A percentile compares a stretch with the other conserved stretches of the same genome.
These are phyloP conservation scores for Alternaria tenuissima DNA, from an alignment of 2,329 filamentous ascomycete genomes.

Conservation along the genomic window DNA sequence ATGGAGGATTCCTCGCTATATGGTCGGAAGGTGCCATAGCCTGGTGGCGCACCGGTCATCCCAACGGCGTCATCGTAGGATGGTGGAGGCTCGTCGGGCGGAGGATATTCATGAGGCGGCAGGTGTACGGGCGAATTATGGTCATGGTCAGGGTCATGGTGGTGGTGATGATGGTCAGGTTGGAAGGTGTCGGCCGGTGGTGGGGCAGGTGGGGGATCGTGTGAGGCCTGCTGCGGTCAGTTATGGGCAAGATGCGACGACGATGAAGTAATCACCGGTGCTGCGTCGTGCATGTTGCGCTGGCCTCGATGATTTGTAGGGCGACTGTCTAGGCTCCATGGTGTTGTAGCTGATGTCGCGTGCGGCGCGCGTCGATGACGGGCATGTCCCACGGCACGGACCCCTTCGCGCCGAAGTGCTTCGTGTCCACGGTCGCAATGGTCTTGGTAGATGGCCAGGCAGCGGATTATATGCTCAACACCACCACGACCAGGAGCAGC, in stretches of 20 bases:
- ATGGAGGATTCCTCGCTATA: conserved; percentile 42
- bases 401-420: conserved; percentile 18
- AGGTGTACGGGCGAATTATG: conserved; percentile 16
- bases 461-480: conserved; percentile 21
- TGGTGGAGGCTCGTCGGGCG: conserved; percentile 41
- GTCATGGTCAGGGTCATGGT: background rate
- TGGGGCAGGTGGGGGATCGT: conserved; percentile 22
- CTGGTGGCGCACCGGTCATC: conserved; percentile 32
- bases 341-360: conserved; percentile 17
- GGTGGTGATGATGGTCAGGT: background rate
- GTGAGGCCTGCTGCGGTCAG: conserved; percentile 11
- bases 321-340: conserved; percentile 10
- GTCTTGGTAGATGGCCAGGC: conserved; percentile 24
- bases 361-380: conserved; percentile 21
- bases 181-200: background rate
- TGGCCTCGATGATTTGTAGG: background rate
- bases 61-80: conserved; percentile 46
- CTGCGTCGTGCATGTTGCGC: conserved; percentile 23
- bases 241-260: background rate
- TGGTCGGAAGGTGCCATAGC: conserved; percentile 42
- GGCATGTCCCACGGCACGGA: conserved; percentile 27
- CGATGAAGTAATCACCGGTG: background rate
- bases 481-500: conserved; percentile 24
- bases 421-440: conserved; percentile 25
- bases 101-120: conserved; percentile 2